A percentile compares a stretch with the other conserved stretches of the same genome.
Conservation (phyloP, 2,329 filamentous ascomycete species). For the Ophiostoma ulmi region DNA sequence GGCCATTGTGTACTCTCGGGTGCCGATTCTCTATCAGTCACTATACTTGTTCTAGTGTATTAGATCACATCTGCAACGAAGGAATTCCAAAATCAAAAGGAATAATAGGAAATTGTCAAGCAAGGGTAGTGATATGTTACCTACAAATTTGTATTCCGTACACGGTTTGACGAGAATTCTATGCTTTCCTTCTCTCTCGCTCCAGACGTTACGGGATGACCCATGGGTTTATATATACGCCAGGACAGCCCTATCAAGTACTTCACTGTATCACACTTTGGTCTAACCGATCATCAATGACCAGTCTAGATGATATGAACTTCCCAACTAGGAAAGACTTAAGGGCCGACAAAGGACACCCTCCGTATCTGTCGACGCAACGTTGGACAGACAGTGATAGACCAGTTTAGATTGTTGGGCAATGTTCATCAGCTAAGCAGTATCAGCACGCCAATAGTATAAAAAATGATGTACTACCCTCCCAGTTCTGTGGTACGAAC, state of each 20-base stretch:
- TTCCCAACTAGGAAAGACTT: neutral
- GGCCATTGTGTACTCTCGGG: neutral
- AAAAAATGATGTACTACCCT: neutral
- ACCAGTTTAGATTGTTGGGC: neutral
- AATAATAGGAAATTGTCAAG: neutral
- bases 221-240: neutral
- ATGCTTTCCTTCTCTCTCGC: neutral
- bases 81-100: neutral
- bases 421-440: neutral
- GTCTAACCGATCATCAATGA: neutral
- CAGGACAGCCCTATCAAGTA: neutral
- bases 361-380: slow-evolving; percentile 6
- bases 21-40: neutral
- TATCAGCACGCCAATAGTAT: neutral
- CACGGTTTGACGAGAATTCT: neutral
- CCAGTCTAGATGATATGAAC: neutral
- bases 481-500: neutral
- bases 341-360: neutral
- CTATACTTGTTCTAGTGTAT: neutral
- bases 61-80: neutral
- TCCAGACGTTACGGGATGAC: neutral
- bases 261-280: neutral
- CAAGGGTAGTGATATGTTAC: neutral
- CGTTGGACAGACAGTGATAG: neutral
- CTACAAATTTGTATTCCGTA: neutral